A percentile compares a stretch with the other conserved stretches of the same genome.
Evolutionary conservation across 192 early-diverging fungal species (phyloP).

Genomic region (Coemansia furcata): DNA sequence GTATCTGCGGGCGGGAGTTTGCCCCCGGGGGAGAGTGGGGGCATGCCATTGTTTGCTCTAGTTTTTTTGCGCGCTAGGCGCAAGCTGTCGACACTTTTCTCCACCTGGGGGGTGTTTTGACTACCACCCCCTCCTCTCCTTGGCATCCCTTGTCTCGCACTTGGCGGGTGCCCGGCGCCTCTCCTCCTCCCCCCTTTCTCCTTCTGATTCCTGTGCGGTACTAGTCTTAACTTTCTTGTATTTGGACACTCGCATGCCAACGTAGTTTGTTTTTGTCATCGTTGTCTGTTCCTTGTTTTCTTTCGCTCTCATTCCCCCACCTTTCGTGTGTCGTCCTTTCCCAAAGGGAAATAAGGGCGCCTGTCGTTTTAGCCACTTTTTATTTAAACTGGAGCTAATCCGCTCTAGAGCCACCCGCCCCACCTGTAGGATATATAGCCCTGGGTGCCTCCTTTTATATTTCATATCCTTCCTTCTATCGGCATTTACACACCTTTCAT

Average conservation of each 20-base stretch:
- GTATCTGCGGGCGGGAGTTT: background rate
- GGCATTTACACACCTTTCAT: background rate
- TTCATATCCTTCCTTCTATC: background rate
- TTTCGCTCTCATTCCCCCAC: background rate
- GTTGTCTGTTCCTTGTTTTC: conserved; percentile 10
- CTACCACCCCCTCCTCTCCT: background rate
- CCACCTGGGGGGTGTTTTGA: background rate
- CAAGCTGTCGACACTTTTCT: conserved; percentile 7
- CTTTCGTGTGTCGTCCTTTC: background rate
- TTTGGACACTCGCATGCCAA: conserved; percentile 7
- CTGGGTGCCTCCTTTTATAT: conserved; percentile 6
- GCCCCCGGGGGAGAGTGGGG: conserved; percentile 8
- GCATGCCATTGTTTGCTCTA: conserved; percentile 1
- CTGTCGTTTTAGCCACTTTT: conserved; percentile 3
- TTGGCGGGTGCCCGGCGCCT: background rate
- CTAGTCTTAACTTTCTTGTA: conserved; percentile 3
- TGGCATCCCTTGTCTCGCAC: background rate
- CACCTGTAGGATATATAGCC: conserved; percentile 4
- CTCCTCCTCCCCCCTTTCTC: background rate
- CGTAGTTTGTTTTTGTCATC: conserved; percentile 7
- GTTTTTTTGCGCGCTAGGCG: background rate
- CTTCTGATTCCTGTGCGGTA: conserved; percentile 5
- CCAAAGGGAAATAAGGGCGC: conserved; percentile 1
- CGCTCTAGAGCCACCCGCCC: background rate
- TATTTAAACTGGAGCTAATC: conserved; percentile 10